These are phyloP conservation scores for Fusarium secorum DNA, from an alignment of 2,329 filamentous ascomycete genomes.

Conservation along the genomic window DNA sequence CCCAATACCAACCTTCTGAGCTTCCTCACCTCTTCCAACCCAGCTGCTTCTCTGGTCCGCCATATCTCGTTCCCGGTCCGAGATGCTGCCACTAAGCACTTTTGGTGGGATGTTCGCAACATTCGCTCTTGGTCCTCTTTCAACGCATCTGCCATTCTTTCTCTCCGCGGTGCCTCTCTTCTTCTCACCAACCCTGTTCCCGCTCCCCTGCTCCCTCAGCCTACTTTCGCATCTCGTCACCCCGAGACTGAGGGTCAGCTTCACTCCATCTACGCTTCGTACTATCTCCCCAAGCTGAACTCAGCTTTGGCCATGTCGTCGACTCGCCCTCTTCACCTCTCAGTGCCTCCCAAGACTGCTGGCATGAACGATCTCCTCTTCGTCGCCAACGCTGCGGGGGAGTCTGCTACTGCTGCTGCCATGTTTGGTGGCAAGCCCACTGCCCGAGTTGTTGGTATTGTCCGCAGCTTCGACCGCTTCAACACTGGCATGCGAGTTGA, in stretches of 20 bases:
- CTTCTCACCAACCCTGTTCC: conserved; percentile 77
- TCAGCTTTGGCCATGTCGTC: conserved; percentile 80
- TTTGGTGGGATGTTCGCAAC: conserved; percentile 96
- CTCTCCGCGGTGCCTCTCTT: conserved; percentile 74
- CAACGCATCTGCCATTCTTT: conserved; percentile 73
- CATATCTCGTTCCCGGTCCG: conserved; percentile 74
- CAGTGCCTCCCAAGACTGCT: conserved; percentile 49
- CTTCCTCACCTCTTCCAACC: conserved; percentile 82
- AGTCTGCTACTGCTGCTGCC: conserved; percentile 63
- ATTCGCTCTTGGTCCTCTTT: conserved; percentile 85
- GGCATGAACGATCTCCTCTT: conserved; percentile 66
- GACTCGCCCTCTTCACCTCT: conserved; percentile 66
- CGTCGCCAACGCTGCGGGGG: conserved; percentile 67
- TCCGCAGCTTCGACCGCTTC: conserved; percentile 92
- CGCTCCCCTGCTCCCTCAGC: conserved; percentile 66
- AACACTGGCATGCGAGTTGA: conserved; percentile 93
- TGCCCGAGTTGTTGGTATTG: conserved; percentile 78
- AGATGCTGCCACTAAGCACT: conserved; percentile 78
- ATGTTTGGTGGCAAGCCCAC: conserved; percentile 58
- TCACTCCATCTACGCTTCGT: conserved; percentile 75
- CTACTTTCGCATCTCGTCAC: conserved; percentile 65
- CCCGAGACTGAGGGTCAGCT: conserved; percentile 83
- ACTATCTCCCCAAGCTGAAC: conserved; percentile 89
- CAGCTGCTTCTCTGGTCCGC: conserved; percentile 81
- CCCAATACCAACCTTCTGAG: conserved; percentile 74